Evolutionary conservation across 805 yeast species (phyloP).

Genomic region (Cephaloascus albidus): DNA sequence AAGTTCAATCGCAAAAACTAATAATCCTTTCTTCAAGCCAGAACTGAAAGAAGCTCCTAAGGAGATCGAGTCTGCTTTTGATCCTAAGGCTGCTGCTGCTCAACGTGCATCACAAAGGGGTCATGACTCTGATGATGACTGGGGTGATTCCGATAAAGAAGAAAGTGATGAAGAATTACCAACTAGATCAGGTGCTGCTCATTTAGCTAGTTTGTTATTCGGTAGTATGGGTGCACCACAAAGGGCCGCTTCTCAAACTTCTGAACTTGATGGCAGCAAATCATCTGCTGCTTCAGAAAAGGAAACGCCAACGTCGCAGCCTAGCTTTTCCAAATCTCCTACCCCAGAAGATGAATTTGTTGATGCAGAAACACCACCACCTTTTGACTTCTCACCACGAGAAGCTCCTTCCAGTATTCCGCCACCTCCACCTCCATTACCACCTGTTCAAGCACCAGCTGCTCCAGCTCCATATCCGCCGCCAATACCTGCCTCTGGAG

Average conservation of each 20-base stretch:
- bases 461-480: constrained; percentile 8
- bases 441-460: constrained; percentile 12
- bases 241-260: constrained; percentile 19
- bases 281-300: constrained; percentile 20
- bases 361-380: constrained; percentile 7
- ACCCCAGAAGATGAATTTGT: constrained; percentile 14
- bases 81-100: constrained; percentile 51
- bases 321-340: constrained; percentile 11
- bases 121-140: constrained; percentile 28
- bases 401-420: constrained; percentile 5
- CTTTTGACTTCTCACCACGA: constrained; percentile 4
- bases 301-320: constrained; percentile 16
- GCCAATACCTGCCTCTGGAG: constrained; percentile 5
- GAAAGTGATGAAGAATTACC: constrained; percentile 38
- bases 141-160: constrained; percentile 35
- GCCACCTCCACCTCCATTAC: constrained; percentile 13
- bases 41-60: no score
- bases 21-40: constrained; percentile 57
- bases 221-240: constrained; percentile 38
- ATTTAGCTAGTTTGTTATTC: constrained; percentile 43
- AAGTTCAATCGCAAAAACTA: constrained; percentile 10
- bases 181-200: constrained; percentile 45
- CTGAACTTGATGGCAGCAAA: constrained; percentile 11
- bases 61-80: constrained; percentile 24
- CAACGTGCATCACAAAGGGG: constrained; percentile 71